Evolutionary conservation across 306 rosid species (phyloP), one percentile per base, ranked within the genome.

Genomic region (Cucurbita ficifolia): DNA sequence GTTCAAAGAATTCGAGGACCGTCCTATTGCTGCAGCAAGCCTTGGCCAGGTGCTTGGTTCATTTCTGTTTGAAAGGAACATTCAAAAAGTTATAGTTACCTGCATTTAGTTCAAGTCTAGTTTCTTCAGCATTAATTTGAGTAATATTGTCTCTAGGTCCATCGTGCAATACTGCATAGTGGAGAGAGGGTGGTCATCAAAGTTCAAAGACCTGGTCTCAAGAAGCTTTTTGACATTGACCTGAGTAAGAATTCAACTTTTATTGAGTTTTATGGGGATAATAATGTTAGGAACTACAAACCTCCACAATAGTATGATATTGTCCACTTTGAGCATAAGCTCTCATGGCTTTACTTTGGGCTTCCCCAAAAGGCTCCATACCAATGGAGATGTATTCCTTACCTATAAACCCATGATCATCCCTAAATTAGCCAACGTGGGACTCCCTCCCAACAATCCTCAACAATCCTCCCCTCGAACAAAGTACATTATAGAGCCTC

Each of bases 171-270:
- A 71, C 87, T 91, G 59, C 95, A 94, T 83, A 94, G 88, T 67
- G 96, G 96, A 80, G 98, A 94, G 81, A 86, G 84, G 77, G 97
- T 94, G 58, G 95, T 89, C 19, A 53, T 94, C 76, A 94, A 94
- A 82, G 98, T 94, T 70, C 98, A 91, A 81, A 87, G 98, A 78
- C 96, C 98, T 49, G 98, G 98, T 74, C 85, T 94, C 50, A 94
- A 87, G 89, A 94, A 85, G 85, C 97, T 94, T 82, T 94, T 94
- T 60, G 96, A 94, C 83, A 94, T 90, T 81, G 98, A 94, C 80
- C 79, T 94, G 80, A 79, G 97, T 94, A 84, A 87, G 98, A 80
- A 54, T 33, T 75, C 33, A 29, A 29, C 33, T 29, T 29, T 29
- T 29, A 29, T 29, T 3, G 33, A 29, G 33, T 29, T 29, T 24